phyloP scores from a whole-genome alignment of 2,329 filamentous ascomycete genomes.

The Epichloe sibirici region DNA sequence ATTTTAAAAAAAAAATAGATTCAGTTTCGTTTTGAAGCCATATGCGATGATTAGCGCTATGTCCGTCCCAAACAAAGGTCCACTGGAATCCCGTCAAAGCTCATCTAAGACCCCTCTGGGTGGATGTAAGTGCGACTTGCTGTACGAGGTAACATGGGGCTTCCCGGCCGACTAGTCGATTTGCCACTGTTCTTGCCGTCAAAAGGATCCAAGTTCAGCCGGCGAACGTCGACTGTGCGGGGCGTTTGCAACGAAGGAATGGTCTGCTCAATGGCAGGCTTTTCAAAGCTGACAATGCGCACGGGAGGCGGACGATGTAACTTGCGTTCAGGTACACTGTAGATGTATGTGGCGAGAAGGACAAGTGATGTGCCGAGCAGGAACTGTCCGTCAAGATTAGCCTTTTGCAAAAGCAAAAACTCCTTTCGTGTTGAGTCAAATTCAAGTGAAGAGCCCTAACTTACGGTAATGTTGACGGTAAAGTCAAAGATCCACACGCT shows the following conservation, averaged over 20 bases:
- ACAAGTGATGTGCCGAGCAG: constrained; percentile 69
- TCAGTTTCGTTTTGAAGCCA: no score
- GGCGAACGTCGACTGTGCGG: constrained; percentile 18
- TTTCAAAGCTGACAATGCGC: constrained; percentile 64
- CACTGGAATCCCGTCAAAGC: no score
- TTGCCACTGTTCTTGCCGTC: constrained; percentile 26
- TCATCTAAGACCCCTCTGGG: constrained; percentile 18
- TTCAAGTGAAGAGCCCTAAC: constrained; percentile 19
- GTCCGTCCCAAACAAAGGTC: background rate
- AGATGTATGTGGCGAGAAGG: constrained; percentile 72
- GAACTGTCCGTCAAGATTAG: constrained; percentile 45
- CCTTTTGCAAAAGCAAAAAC: background rate
- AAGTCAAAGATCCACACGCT: constrained; percentile 82
- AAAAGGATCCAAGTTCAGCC: constrained; percentile 28
- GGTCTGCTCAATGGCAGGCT: constrained; percentile 46
- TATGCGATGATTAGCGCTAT: background rate
- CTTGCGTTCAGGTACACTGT: constrained; percentile 54
- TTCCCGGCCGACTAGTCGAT: constrained; percentile 35
- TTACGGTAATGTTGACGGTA: constrained; percentile 56
- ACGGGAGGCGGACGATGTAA: constrained; percentile 48
- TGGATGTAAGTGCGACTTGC: constrained; percentile 26
- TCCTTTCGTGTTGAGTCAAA: background rate
- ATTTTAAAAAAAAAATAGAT: background rate
- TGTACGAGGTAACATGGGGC: constrained; percentile 29
- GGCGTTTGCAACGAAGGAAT: constrained; percentile 26